phyloP scores from a whole-genome alignment of 106 monocot genomes.

The Platanthera guangdongensis region DNA sequence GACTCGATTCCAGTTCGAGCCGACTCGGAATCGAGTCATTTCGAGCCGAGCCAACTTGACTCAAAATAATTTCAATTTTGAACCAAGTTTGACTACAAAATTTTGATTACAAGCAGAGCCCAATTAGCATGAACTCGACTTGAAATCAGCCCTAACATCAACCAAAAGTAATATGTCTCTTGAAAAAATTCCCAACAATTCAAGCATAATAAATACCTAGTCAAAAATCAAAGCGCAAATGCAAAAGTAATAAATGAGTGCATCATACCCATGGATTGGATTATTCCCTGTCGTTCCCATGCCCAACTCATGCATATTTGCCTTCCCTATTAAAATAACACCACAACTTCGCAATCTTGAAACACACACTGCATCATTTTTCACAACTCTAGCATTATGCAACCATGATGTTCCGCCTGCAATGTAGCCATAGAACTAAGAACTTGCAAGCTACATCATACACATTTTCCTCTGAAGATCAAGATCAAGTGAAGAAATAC shows the following conservation, averaged over 20 bases:
- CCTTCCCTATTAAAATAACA: conserved; percentile 86
- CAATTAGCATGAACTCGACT: too few relatives aligned
- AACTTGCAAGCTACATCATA: not conserved
- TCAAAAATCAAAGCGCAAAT: not conserved
- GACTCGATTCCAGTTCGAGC: too few relatives aligned
- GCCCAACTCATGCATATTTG: conserved; percentile 98
- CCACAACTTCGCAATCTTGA: conserved; percentile 85
- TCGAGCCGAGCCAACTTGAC: too few relatives aligned
- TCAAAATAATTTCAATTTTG: too few relatives aligned
- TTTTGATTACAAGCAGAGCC: too few relatives aligned
- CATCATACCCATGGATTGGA: conserved; percentile 76
- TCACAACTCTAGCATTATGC: conserved; percentile 46
- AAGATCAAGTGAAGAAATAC: conserved; percentile 20
- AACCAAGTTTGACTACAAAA: too few relatives aligned
- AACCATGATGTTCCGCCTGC: conserved; percentile 84
- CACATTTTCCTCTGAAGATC: not conserved
- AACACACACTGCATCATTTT: conserved; percentile 81
- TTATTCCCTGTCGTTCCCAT: conserved; percentile 92
- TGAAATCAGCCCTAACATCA: too few relatives aligned
- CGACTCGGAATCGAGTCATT: too few relatives aligned
- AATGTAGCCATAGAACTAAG: conserved; percentile 10
- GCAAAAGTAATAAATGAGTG: not conserved
- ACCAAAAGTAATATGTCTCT: not conserved
- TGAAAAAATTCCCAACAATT: not conserved
- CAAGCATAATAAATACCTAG: not conserved